Base-by-base conservation (phyloP, 208 protist genomes). In the Jaenimonas drosophilae region DNA sequence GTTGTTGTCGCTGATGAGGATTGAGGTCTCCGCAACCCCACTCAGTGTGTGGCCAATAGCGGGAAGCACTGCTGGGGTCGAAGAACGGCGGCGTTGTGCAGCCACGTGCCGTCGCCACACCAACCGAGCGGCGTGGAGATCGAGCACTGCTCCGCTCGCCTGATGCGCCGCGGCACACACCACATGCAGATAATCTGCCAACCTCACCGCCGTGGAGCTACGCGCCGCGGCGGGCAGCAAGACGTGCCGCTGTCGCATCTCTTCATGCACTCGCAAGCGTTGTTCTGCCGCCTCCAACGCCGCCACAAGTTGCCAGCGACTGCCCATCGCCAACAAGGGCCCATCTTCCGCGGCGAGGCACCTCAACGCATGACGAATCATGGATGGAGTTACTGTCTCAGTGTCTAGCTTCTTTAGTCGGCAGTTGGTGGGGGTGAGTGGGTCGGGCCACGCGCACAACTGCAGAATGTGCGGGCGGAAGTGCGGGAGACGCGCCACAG, bases 391-490 rank as follows among this genome's bases (percentile, higher is more conserved):
- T 29, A 89, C 71, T 1, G 53, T 14, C 0, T 27, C 23, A 16
- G 62, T 63, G 55, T 93, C 85, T 3, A 93, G 59, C 48, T 84
- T 82, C 14, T 62, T 61, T 24, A 93, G 67, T 2, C 80, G 73
- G 44, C 83, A 91, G 20, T 62, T 62, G 19, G 54, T 55, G 0
- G 53, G 30, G 4, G 65, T 44, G n/a, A 90, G 41, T 17, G 53
- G 54, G 4, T 82, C 52, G 6, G 80, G 81, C 73, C 76, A 87
- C 7, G 43, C 12, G 48, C 67, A 80, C 24, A 94, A 85, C 32
- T 76, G 80, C 28, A 94, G 49, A 0, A 94, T 32, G 29, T 94
- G 86, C 1, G 76, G 69, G 27, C 76, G 75, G 56, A 90, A 94
- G 52, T 91, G 74, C 17, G 77, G 68, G 9, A 90, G 70, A 17